Conservation (phyloP, 257 asterid genomes). For the Orobanche coerulescens region DNA sequence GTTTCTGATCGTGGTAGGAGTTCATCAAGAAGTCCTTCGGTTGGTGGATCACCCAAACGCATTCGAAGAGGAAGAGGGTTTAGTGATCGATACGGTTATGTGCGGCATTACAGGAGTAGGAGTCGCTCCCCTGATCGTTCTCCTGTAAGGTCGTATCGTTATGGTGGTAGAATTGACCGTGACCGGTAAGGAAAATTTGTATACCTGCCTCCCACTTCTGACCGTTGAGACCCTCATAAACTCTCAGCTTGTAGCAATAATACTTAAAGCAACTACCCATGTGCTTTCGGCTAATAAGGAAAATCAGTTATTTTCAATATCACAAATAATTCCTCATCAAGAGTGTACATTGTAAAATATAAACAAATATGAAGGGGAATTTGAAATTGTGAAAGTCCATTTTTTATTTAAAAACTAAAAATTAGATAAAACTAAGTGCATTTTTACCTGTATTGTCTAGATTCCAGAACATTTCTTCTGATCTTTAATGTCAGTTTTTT, state of each 20-base stretch:
- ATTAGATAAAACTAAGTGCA: neutral
- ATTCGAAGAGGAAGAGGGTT: conserved; percentile 97
- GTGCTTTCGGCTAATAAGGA: no score
- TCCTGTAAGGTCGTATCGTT: conserved; percentile 73
- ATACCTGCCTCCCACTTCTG: neutral
- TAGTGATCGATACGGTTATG: conserved; percentile 79
- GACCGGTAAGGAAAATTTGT: conserved; percentile 48
- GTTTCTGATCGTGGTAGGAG: conserved; percentile 59
- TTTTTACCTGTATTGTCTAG: neutral
- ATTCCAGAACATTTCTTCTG: neutral
- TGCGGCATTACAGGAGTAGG: conserved; percentile 77
- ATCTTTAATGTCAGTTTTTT: neutral
- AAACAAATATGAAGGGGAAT: no score
- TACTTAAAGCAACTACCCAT: no score
- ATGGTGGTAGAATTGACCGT: conserved; percentile 69
- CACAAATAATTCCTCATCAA: no score
- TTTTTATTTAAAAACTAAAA: neutral
- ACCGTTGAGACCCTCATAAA: no score
- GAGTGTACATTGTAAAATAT: no score
- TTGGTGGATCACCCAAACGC: conserved; percentile 83
- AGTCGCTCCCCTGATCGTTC: conserved; percentile 91
- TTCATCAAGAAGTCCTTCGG: conserved; percentile 83
- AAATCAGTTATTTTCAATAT: no score
- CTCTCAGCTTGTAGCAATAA: no score
- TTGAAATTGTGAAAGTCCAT: neutral